phyloP scores from a whole-genome alignment of 2,329 filamentous ascomycete species.

The Colletotrichum tropicicola region DNA sequence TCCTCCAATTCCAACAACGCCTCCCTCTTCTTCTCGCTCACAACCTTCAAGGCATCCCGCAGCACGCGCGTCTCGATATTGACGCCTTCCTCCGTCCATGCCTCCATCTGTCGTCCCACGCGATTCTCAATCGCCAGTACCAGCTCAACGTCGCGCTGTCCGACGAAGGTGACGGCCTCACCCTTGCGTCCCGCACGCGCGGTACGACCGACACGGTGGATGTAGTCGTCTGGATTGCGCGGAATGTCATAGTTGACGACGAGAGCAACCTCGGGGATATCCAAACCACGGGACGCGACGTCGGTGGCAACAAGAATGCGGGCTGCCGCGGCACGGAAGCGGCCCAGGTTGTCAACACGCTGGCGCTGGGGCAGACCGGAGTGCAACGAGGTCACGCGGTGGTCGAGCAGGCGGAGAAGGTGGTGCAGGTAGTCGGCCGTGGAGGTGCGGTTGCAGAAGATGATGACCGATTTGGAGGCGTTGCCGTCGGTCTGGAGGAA shows the following conservation, averaged over 20 bases:
- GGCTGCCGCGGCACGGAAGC: constrained; percentile 90
- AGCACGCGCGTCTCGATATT: constrained; percentile 93
- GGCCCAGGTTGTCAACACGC: constrained; percentile 85
- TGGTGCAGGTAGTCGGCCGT: constrained; percentile 93
- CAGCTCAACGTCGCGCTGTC: constrained; percentile 90
- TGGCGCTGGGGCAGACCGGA: constrained; percentile 87
- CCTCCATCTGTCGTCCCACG: constrained; percentile 81
- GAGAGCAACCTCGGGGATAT: constrained; percentile 90
- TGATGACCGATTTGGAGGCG: constrained; percentile 79
- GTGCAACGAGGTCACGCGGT: constrained; percentile 92
- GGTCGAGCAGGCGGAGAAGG: constrained; percentile 83
- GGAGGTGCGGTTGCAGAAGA: constrained; percentile 92
- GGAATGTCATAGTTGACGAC: constrained; percentile 97
- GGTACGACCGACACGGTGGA: constrained; percentile 94
- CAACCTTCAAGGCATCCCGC: constrained; percentile 84
- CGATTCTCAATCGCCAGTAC: constrained; percentile 90
- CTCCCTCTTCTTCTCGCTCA: constrained; percentile 95
- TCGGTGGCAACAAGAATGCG: constrained; percentile 94
- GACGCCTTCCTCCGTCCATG: constrained; percentile 90
- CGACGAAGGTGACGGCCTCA: constrained; percentile 86
- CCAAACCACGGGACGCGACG: constrained; percentile 91
- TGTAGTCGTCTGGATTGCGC: constrained; percentile 96
- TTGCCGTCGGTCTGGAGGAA: constrained; percentile 85
- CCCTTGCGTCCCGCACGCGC: constrained; percentile 89
- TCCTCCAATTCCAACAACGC: constrained; percentile 92